Base-by-base conservation (phyloP, 2,329 filamentous ascomycete genomes). In the Furcasterigmium furcatum region DNA sequence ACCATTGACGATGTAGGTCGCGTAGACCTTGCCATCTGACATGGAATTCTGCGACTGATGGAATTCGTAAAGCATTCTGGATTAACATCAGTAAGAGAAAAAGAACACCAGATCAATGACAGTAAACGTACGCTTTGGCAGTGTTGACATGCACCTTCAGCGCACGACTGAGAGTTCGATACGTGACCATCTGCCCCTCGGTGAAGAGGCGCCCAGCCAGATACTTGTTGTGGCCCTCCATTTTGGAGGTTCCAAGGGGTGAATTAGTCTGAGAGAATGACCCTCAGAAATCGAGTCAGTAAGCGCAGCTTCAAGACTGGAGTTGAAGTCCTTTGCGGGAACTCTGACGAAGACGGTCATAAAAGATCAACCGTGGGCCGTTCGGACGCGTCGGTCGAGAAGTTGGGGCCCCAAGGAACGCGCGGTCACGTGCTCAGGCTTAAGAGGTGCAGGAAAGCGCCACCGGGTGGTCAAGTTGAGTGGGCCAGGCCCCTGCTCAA, bases 1-100 rank as follows among this genome's bases (percentile, higher is more conserved):
- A 32, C 92, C 94, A 42, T 84, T 87, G 38, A 99, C 62, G 41
- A 96, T 72, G 66, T 96, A 99, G n/a, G 91, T 96, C 38, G 92
- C 94, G 68, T 95, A 82, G n/a, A 96, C 74, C 21, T 82, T 85
- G 19, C 82, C 79, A 0, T 87, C 76, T 49, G 83, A 86, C 64
- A 86, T 88, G 45, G 72, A 75, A 64, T 91, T 95, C 61, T 95
- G 87, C 46, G 76, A 80, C 51, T 77, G 75, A 63, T 96, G 82
- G 55, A 95, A 97, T 25, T 95, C 88, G 66, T 82, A 95, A 14
- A 91, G 81, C 80, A 94, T 95, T 64, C 86, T 95, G 43, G 16
- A n/a, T 29, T 91, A 59, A 91, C 12, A 27, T 43, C 10, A 48
- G 43, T n/a, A 38, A n/a, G 13, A 36, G 18, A 20, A 30, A 2